These are phyloP conservation scores for Talaromyces adpressus DNA, from an alignment of 495 filamentous ascomycete genomes.

Conservation along the genomic window DNA sequence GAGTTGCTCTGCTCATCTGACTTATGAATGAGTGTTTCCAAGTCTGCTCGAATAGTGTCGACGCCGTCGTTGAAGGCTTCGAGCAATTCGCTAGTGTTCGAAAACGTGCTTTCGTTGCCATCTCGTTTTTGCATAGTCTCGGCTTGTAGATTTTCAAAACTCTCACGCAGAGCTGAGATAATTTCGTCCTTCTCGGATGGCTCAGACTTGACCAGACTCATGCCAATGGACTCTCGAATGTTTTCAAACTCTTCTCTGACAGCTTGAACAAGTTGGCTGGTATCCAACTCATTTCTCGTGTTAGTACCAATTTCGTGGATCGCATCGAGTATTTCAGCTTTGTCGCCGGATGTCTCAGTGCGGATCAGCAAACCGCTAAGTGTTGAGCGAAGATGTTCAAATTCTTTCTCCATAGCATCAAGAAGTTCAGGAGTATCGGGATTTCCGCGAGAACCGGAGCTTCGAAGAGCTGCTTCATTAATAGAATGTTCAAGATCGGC, in stretches of 20 bases:
- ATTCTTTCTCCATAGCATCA: slow-evolving; percentile 65
- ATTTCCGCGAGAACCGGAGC: slow-evolving; percentile 26
- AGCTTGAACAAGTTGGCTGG: slow-evolving; percentile 31
- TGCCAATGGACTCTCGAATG: slow-evolving; percentile 52
- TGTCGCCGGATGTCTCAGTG: slow-evolving; percentile 45
- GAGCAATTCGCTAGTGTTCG: slow-evolving; percentile 65
- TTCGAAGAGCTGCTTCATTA: slow-evolving; percentile 29
- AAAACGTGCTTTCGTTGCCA: slow-evolving; percentile 46
- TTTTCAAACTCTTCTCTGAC: slow-evolving; percentile 69
- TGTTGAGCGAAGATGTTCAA: slow-evolving; percentile 61
- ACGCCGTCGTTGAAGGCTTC: slow-evolving; percentile 81
- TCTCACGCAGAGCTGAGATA: slow-evolving; percentile 62
- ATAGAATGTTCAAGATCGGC: slow-evolving; percentile 62
- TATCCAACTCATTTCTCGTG: slow-evolving; percentile 13
- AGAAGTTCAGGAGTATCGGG: slow-evolving; percentile 50
- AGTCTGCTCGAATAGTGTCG: slow-evolving; percentile 59
- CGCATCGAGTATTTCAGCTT: slow-evolving; percentile 54
- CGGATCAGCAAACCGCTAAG: slow-evolving; percentile 63
- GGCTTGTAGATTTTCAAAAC: slow-evolving; percentile 58
- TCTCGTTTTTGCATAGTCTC: slow-evolving; percentile 54
- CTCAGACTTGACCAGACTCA: slow-evolving; percentile 30
- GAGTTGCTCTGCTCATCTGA: slow-evolving; percentile 73
- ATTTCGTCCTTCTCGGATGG: slow-evolving; percentile 49
- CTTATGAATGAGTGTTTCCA: slow-evolving; percentile 73
- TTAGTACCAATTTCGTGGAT: slow-evolving; percentile 45